A percentile compares a stretch with the other conserved stretches of the same genome.
Conservation (phyloP, 148 eudicot genomes). For the Chenopodium quinoa region DNA sequence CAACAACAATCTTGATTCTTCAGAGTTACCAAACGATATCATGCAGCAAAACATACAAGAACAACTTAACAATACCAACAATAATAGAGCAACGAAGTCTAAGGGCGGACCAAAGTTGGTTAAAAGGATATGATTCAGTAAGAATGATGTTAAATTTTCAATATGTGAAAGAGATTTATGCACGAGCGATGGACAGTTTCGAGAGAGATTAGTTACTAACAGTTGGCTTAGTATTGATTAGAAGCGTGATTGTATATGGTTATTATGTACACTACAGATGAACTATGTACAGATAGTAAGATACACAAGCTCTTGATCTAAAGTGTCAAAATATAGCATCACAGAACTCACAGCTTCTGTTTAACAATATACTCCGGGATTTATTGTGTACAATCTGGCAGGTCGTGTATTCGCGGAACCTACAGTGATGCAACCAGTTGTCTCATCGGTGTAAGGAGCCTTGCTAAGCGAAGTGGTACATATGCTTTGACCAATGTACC, state of each 20-base stretch:
- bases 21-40: slow-evolving; percentile 2
- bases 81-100: slow-evolving; percentile 14
- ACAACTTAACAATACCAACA: neutral
- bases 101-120: slow-evolving; percentile 21
- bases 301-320: neutral
- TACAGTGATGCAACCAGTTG: slow-evolving; percentile 43
- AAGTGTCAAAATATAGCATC: neutral
- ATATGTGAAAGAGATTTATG: neutral
- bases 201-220: slow-evolving; percentile 8
- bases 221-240: slow-evolving; percentile 8
- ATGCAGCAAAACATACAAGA: slow-evolving; percentile 14
- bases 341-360: neutral
- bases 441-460: slow-evolving; percentile 93
- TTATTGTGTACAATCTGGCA: neutral
- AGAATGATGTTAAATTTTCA: neutral
- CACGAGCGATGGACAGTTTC: neutral
- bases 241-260: neutral
- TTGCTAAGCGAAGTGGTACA: slow-evolving; percentile 91
- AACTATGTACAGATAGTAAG: slow-evolving; percentile 21
- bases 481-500: slow-evolving; percentile 77
- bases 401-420: neutral
- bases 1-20: neutral
- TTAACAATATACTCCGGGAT: neutral
- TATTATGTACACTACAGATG: slow-evolving; percentile 19
- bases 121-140: neutral